These are phyloP conservation scores for Apiotrichum veenhuisii DNA, from an alignment of 1,284 basidiomycete species.

Conservation along the genomic window DNA sequence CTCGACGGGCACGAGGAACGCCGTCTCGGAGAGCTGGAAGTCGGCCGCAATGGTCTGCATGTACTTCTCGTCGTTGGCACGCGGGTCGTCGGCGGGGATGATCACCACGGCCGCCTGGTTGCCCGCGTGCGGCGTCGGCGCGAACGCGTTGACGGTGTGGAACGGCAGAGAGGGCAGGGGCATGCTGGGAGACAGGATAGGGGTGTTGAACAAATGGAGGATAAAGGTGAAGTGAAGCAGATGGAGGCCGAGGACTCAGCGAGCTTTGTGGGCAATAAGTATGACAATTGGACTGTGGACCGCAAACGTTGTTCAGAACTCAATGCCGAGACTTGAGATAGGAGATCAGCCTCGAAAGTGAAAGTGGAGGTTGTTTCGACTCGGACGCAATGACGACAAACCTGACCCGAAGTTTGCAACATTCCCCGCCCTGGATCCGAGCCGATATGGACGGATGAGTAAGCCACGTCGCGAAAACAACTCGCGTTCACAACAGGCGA, in stretches of 20 bases:
- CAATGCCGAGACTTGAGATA: no score
- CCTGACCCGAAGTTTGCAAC: no score
- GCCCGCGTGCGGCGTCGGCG: slow-evolving; percentile 30
- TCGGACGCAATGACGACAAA: no score
- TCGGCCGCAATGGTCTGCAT: slow-evolving; percentile 29
- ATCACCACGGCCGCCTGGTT: slow-evolving; percentile 44
- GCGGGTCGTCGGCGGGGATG: slow-evolving; percentile 24
- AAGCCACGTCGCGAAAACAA: no score
- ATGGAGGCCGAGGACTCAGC: not conserved
- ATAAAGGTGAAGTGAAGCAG: no score
- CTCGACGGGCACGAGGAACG: slow-evolving; percentile 26
- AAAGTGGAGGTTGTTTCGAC: no score
- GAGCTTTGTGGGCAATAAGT: not conserved
- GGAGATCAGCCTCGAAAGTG: no score
- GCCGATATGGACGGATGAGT: no score
- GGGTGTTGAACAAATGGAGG: not conserved
- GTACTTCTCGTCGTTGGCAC: slow-evolving; percentile 27
- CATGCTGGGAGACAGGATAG: slow-evolving; percentile 2
- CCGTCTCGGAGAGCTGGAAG: slow-evolving; percentile 41
- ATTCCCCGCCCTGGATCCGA: no score
- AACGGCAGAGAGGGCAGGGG: slow-evolving; percentile 18
- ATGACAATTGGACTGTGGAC: no score
- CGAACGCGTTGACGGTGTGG: slow-evolving; percentile 39
- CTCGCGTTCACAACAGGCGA: no score
- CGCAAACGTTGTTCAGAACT: no score